Conservation (phyloP, 352 stramenopile genomes). For the Phytophthora citrophthora region DNA sequence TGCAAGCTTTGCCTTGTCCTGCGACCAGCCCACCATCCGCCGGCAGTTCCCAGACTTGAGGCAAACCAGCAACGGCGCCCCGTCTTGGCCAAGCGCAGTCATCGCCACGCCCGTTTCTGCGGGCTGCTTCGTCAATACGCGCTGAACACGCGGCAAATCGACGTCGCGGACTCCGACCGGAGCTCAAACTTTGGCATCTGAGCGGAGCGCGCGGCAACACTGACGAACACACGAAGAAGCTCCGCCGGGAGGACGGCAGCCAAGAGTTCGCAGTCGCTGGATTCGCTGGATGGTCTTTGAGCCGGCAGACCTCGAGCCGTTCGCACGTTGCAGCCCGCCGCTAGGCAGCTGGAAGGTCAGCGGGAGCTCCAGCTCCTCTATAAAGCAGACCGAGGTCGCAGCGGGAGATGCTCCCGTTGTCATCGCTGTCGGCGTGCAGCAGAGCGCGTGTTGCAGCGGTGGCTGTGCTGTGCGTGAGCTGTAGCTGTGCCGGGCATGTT, state of each 20-base stretch:
- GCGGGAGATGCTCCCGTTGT: neutral
- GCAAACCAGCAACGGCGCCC: neutral
- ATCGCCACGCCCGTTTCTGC: conserved; percentile 25
- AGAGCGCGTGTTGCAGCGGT: neutral
- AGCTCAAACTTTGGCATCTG: conserved; percentile 25
- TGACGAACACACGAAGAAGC: conserved; percentile 23
- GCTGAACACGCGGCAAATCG: conserved; percentile 33
- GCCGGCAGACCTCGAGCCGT: neutral
- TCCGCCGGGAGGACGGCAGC: conserved; percentile 16
- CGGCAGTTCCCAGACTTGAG: conserved; percentile 32
- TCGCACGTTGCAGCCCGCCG: neutral
- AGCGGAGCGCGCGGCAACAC: conserved; percentile 3
- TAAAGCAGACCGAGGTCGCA: neutral
- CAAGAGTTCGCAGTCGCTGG: conserved; percentile 13
- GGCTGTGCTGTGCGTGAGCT: neutral
- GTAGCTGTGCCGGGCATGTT: neutral
- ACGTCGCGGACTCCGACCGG: conserved; percentile 1
- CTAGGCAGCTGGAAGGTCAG: conserved; percentile 15
- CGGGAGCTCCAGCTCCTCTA: no score
- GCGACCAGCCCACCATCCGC: conserved; percentile 22
- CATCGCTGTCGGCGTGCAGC: neutral
- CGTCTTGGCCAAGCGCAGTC: conserved; percentile 34
- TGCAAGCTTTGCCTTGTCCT: neutral
- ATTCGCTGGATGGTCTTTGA: conserved; percentile 12
- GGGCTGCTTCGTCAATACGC: conserved; percentile 24